These are phyloP conservation scores for Extremus antarcticus DNA, from an alignment of 495 filamentous ascomycete genomes.

Conservation along the genomic window DNA sequence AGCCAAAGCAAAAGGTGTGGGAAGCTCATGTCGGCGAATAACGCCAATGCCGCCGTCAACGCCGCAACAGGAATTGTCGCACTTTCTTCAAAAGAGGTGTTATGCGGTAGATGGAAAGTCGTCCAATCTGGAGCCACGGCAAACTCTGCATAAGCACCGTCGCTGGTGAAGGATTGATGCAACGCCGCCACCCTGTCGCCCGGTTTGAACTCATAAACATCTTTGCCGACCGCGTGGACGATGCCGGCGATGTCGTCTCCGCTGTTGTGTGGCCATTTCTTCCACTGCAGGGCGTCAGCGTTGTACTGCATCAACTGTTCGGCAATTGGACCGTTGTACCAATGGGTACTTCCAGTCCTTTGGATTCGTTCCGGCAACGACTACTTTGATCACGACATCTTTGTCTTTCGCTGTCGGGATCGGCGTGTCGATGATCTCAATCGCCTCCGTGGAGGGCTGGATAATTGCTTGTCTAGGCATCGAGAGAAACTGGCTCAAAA, in stretches of 20 bases:
- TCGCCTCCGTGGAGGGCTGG: background rate
- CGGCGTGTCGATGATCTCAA: constrained; percentile 5
- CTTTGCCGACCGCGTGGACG: constrained; percentile 30
- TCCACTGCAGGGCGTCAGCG: background rate
- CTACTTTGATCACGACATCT: constrained; percentile 8
- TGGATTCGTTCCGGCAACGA: constrained; percentile 6
- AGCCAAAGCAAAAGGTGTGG: background rate
- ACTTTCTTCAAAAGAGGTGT: constrained; percentile 35
- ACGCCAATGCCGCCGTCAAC: constrained; percentile 32
- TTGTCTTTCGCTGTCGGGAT: constrained; percentile 1
- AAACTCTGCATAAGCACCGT: constrained; percentile 35
- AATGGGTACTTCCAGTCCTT: constrained; percentile 12
- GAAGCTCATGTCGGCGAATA: constrained; percentile 21
- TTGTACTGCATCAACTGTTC: background rate
- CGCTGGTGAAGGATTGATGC: constrained; percentile 24
- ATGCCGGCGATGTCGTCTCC: constrained; percentile 38
- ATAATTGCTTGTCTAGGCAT: constrained; percentile 2
- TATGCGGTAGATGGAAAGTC: constrained; percentile 33
- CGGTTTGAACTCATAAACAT: constrained; percentile 33
- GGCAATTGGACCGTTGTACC: background rate
- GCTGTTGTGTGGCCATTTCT: background rate
- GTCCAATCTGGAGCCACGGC: constrained; percentile 30
- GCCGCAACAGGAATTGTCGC: constrained; percentile 34
- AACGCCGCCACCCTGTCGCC: constrained; percentile 37
- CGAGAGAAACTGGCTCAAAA: background rate